Percentiles rank a stretch among this genome's conserved stretches.
Evolutionary conservation across 2,329 filamentous ascomycete genomes (phyloP).

Genomic region (Boeremia lycopersici): DNA sequence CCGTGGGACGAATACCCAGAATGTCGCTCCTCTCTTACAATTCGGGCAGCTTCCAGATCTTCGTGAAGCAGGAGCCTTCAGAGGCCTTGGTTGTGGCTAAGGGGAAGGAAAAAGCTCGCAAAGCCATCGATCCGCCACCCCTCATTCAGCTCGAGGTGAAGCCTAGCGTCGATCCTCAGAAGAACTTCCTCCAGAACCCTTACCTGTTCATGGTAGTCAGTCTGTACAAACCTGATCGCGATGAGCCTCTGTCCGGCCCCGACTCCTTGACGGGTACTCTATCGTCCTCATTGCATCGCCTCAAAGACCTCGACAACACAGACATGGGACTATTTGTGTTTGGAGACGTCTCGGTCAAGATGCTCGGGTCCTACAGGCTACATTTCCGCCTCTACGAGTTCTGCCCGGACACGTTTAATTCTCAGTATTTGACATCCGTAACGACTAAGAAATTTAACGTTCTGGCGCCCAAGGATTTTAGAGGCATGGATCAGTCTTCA

Average conservation of each 20-base stretch:
- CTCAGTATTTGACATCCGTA: constrained; percentile 56
- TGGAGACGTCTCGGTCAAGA: constrained; percentile 80
- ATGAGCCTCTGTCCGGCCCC: constrained; percentile 50
- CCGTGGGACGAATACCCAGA: constrained; percentile 1
- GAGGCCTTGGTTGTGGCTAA: constrained; percentile 68
- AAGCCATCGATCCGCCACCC: constrained; percentile 86
- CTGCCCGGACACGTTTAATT: constrained; percentile 45
- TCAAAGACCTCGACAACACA: constrained; percentile 77
- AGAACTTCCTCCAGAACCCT: constrained; percentile 70
- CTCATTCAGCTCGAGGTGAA: constrained; percentile 73
- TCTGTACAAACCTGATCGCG: constrained; percentile 56
- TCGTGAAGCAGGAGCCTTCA: constrained; percentile 66
- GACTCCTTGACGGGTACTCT: constrained; percentile 72
- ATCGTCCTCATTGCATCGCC: constrained; percentile 79
- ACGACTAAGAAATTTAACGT: constrained; percentile 72
- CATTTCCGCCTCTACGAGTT: constrained; percentile 74
- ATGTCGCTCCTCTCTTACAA: constrained; percentile 10
- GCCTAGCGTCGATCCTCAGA: constrained; percentile 57
- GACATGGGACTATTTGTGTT: constrained; percentile 92
- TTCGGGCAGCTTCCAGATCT: constrained; percentile 1
- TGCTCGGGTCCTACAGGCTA: constrained; percentile 73
- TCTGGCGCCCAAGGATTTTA: constrained; percentile 69
- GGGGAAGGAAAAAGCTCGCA: constrained; percentile 82
- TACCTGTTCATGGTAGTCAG: constrained; percentile 68
- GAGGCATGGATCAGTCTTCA: constrained; percentile 81